Base-by-base conservation (phyloP, 352 stramenopile genomes). In the Globisporangium radiosum region DNA sequence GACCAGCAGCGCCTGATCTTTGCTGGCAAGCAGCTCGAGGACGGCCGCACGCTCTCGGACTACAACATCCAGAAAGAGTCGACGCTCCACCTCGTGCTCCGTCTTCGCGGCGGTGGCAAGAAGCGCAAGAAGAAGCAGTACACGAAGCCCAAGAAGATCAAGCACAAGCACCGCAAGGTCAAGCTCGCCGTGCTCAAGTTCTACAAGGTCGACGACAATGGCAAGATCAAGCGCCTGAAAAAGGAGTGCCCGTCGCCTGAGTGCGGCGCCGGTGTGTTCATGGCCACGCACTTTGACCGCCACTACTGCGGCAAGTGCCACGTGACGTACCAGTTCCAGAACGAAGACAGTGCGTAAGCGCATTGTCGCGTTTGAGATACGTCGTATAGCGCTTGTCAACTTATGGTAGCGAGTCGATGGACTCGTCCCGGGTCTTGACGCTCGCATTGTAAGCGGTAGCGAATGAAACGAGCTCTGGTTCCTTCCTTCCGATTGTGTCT, bases 1-100 rank as follows among this genome's bases (percentile, higher is more conserved):
- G 97, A 99, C 96, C 97, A 99, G 84, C 97, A 99, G 87, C 94
- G 97, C 80, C 81, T 99, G 65, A 99, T 99, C 78, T 99, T 99
- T 76, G 97, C 97, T 59, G 97, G 97, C 79, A 99, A 99, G 93
- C 97, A 99, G 86, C 89, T 99, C 5, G 94, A 98, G 76, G 94
- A 98, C 67, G 90, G 91, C 65, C 86, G 93, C 69, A 98, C 92
- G 38, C 76, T 97, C 19, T 81, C 80, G 68, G 89, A 97, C 79
- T 97, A 97, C 87, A 97, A 97, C 82, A 97, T 97, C 76, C 89
- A 97, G 82, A 96, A 99, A 78, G 97, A 99, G 84, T 92, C 89
- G 45, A 99, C 97, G 11, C 80, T 99, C 5, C 95, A 99, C 80
- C 81, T 99, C 59, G 97, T 99, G 63, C 80, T 99, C n/a, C 88